Percentiles rank a stretch among this genome's conserved stretches.
These are phyloP conservation scores for Nannizziopsis arthrosporioides DNA, from an alignment of 2,329 filamentous ascomycete species.

Conservation along the genomic window DNA sequence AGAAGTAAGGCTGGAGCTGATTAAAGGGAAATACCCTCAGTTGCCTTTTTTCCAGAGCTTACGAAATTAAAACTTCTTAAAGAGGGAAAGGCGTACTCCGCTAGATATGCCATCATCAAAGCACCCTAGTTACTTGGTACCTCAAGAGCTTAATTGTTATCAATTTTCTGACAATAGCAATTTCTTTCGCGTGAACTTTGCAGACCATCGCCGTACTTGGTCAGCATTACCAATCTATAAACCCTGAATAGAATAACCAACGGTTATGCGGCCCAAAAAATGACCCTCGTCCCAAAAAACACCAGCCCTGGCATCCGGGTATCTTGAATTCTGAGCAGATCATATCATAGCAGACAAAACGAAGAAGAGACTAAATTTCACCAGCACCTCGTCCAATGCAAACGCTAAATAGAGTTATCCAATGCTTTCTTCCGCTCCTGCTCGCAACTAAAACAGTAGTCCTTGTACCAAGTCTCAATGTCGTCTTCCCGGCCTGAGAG, in stretches of 20 bases:
- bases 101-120: no score
- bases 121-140: no score
- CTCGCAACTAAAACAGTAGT: constrained; percentile 52
- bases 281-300: constrained; percentile 1
- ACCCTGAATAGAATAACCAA: not conserved
- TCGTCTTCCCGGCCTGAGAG: constrained; percentile 32
- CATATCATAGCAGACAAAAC: not conserved
- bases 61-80: no score
- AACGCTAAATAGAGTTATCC: constrained; percentile 5
- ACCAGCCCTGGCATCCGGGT: constrained; percentile 2
- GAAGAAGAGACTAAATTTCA: not conserved
- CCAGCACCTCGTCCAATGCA: not conserved
- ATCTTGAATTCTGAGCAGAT: constrained; percentile 5
- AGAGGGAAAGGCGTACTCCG: no score
- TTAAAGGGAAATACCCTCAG: no score
- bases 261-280: not conserved
- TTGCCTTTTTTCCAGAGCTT: no score
- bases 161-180: no score
- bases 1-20: no score
- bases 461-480: constrained; percentile 45
- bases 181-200: no score
- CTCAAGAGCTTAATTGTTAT: no score
- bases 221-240: no score
- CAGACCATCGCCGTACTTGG: no score
- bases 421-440: constrained; percentile 28